phyloP scores from a whole-genome alignment of 306 rosid species.

The Elaeagnus macrophylla region DNA sequence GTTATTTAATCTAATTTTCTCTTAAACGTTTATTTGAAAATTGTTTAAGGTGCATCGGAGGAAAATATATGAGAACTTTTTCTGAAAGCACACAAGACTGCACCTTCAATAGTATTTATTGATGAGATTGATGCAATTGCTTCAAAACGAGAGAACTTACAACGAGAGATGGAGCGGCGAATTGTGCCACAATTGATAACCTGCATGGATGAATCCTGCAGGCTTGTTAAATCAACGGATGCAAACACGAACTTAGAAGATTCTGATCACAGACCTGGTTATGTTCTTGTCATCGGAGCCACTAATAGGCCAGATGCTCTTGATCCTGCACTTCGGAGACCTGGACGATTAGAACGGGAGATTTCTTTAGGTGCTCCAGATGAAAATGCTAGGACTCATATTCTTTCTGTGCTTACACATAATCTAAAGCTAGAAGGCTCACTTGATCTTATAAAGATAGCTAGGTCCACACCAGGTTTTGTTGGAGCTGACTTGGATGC shows the following conservation, averaged over 20 bases:
- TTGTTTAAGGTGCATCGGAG: slow-evolving; percentile 49
- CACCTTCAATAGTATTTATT: slow-evolving; percentile 61
- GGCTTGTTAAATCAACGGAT: neutral
- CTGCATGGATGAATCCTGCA: slow-evolving; percentile 48
- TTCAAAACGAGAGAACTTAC: slow-evolving; percentile 51
- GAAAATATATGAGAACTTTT: slow-evolving; percentile 57
- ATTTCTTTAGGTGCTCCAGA: slow-evolving; percentile 38
- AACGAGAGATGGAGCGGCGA: slow-evolving; percentile 55
- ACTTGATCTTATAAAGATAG: slow-evolving; percentile 51
- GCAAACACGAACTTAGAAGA: slow-evolving; percentile 5
- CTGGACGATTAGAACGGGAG: slow-evolving; percentile 64
- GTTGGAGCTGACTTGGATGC: slow-evolving; percentile 69
- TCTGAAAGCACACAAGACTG: slow-evolving; percentile 49
- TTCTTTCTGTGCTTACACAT: slow-evolving; percentile 18
- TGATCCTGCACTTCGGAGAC: slow-evolving; percentile 53
- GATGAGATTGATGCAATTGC: slow-evolving; percentile 69
- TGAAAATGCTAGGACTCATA: slow-evolving; percentile 34
- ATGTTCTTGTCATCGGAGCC: slow-evolving; percentile 72
- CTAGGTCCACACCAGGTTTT: slow-evolving; percentile 60
- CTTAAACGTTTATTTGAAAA: neutral
- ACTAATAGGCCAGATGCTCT: slow-evolving; percentile 71
- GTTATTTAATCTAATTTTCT: neutral
- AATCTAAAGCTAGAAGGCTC: slow-evolving; percentile 38
- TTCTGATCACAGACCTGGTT: slow-evolving; percentile 26
- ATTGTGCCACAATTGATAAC: slow-evolving; percentile 56